A percentile compares a stretch with the other conserved stretches of the same genome.
Conservation (phyloP, 2,329 filamentous ascomycete genomes). For the Nemania sp. region DNA sequence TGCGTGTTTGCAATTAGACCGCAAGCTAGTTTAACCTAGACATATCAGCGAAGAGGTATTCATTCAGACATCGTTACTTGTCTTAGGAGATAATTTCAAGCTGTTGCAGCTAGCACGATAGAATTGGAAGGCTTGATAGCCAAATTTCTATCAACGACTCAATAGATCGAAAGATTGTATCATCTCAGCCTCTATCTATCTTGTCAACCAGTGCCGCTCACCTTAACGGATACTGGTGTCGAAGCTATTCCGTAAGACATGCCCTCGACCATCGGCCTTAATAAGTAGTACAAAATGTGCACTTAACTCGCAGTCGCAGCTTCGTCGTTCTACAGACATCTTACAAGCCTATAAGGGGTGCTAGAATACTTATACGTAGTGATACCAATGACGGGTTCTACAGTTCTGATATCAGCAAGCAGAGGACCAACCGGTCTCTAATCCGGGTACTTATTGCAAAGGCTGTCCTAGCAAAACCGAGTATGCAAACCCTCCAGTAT, state of each 20-base stretch:
- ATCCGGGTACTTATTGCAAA: not conserved
- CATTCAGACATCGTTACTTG: not conserved
- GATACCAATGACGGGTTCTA: not conserved
- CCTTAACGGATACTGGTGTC: not conserved
- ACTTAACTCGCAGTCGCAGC: not conserved
- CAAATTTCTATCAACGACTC: not conserved
- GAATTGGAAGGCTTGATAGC: not conserved
- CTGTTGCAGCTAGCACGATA: not conserved
- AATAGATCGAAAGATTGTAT: not conserved
- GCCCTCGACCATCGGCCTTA: not conserved
- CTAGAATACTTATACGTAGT: constrained; percentile 1
- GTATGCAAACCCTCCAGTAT: no score
- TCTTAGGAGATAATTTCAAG: constrained; percentile 9
- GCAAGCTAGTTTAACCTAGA: not conserved
- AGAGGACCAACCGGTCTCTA: not conserved
- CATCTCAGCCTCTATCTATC: not conserved
- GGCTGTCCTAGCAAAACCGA: not conserved
- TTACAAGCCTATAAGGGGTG: not conserved
- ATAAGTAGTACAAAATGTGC: constrained; percentile 3
- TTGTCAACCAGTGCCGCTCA: not conserved
- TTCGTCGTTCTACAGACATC: not conserved
- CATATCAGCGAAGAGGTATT: constrained; percentile 1
- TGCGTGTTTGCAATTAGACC: not conserved
- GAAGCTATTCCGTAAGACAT: not conserved
- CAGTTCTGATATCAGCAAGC: not conserved